These are phyloP conservation scores for Medicago lupulina DNA, from an alignment of 306 rosid species.

Conservation along the genomic window DNA sequence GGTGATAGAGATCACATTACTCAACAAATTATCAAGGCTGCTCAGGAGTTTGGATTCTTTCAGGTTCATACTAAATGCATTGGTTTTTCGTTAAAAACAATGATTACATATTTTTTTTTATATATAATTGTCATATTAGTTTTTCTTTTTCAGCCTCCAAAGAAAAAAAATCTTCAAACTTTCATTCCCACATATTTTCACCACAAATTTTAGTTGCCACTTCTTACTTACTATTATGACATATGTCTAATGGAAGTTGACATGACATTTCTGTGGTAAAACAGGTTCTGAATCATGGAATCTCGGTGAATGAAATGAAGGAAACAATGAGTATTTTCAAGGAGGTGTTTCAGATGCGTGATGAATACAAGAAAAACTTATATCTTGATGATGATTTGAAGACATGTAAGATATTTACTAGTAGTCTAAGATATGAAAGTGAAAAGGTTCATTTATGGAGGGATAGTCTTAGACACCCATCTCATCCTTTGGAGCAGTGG, in stretches of 20 bases:
- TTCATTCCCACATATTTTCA: too few species aligned
- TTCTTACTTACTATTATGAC: too few species aligned
- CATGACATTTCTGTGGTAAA: neutral
- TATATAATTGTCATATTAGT: too few species aligned
- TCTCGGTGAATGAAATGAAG: conserved; percentile 21
- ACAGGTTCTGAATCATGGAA: conserved; percentile 47
- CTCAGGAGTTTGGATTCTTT: conserved; percentile 47
- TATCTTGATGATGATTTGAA: conserved; percentile 34
- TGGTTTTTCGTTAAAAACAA: neutral
- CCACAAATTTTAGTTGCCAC: too few species aligned
- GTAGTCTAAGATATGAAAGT: conserved; percentile 34
- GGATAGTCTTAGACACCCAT: conserved; percentile 42
- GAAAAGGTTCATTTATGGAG: conserved; percentile 48
- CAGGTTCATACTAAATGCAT: conserved; percentile 31
- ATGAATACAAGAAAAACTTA: conserved; percentile 37
- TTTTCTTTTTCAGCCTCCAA: too few species aligned
- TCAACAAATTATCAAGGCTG: conserved; percentile 42
- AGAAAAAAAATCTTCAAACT: too few species aligned
- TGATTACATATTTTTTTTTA: too few species aligned
- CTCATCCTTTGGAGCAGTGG: conserved; percentile 45
- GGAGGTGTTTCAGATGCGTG: conserved; percentile 36
- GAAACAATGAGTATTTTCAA: conserved; percentile 35
- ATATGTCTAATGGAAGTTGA: too few species aligned
- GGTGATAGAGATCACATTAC: conserved; percentile 18
- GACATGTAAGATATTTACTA: conserved; percentile 33